A percentile compares a stretch with the other conserved stretches of the same genome.
These are phyloP conservation scores for Spathaspora sp. DNA, from an alignment of 1,139 yeast species.

Conservation along the genomic window DNA sequence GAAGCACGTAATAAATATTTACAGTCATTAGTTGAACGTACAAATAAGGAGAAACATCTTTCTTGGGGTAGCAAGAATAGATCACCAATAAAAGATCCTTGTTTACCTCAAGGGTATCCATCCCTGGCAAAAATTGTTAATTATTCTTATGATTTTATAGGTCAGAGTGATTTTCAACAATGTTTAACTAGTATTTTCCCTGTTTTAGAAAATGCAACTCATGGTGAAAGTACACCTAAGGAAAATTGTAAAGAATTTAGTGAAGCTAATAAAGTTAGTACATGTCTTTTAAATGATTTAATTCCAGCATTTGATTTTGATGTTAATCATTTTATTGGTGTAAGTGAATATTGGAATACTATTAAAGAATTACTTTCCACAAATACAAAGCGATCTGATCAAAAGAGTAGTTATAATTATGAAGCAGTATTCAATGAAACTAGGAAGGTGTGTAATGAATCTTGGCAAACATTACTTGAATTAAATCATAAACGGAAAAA, in stretches of 20 bases:
- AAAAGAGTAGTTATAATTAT: constrained; percentile 32
- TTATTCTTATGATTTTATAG: constrained; percentile 41
- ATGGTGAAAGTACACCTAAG: constrained; percentile 17
- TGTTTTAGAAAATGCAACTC: constrained; percentile 41
- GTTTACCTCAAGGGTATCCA: constrained; percentile 53
- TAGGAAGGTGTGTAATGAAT: constrained; percentile 43
- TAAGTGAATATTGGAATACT: constrained; percentile 82
- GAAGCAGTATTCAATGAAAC: constrained; percentile 44
- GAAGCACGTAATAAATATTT: constrained; percentile 61
- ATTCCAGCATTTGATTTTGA: constrained; percentile 71
- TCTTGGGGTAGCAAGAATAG: constrained; percentile 13
- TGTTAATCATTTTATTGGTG: constrained; percentile 69
- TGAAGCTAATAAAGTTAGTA: constrained; percentile 32
- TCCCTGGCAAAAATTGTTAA: constrained; percentile 23
- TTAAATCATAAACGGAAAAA: constrained; percentile 31
- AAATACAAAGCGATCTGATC: constrained; percentile 14
- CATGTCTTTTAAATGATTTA: constrained; percentile 53
- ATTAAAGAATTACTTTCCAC: constrained; percentile 47
- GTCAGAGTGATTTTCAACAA: constrained; percentile 57
- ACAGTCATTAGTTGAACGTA: constrained; percentile 31
- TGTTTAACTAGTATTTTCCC: constrained; percentile 58
- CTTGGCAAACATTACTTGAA: constrained; percentile 40
- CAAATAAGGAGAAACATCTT: constrained; percentile 15
- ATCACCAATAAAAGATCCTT: constrained; percentile 53
- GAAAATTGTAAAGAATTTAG: constrained; percentile 31